Conservation (phyloP, 352 stramenopile genomes). For the Pilasporangium apinafurcum region DNA sequence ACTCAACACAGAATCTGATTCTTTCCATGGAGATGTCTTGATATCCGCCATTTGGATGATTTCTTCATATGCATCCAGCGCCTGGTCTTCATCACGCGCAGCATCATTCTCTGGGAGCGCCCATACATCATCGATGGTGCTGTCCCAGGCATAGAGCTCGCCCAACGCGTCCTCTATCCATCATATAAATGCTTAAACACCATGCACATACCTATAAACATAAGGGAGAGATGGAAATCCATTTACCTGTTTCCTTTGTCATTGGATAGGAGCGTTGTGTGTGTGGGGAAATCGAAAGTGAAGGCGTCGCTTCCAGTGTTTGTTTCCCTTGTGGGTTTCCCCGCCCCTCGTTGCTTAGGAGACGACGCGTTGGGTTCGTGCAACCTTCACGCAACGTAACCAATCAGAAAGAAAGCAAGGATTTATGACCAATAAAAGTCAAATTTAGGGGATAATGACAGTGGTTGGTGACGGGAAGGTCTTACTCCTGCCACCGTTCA, state of each 20-base stretch:
- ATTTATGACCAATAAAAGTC: too few species aligned
- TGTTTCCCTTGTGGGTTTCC: not conserved
- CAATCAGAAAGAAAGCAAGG: too few species aligned
- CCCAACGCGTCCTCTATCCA: constrained; percentile 46
- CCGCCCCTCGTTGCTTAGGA: not conserved
- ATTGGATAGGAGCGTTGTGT: not conserved
- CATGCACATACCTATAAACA: not conserved
- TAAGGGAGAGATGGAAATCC: not conserved
- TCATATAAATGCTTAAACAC: not conserved
- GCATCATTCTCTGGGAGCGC: constrained; percentile 30
- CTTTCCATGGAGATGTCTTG: constrained; percentile 8
- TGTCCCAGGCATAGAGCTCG: constrained; percentile 68
- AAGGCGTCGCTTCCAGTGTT: constrained; percentile 1
- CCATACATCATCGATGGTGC: constrained; percentile 55
- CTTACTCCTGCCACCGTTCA: too few species aligned
- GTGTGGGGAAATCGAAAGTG: not conserved
- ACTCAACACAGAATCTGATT: constrained; percentile 46
- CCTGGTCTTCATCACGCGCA: constrained; percentile 61
- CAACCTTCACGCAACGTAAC: constrained; percentile 1
- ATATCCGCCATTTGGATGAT: constrained; percentile 46
- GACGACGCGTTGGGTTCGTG: not conserved
- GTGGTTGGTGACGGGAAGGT: too few species aligned
- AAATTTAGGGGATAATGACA: too few species aligned
- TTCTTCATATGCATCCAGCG: constrained; percentile 68
- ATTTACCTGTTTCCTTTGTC: constrained; percentile 9